phyloP scores from a whole-genome alignment of 495 filamentous ascomycete genomes.

The Xylaria acuta region DNA sequence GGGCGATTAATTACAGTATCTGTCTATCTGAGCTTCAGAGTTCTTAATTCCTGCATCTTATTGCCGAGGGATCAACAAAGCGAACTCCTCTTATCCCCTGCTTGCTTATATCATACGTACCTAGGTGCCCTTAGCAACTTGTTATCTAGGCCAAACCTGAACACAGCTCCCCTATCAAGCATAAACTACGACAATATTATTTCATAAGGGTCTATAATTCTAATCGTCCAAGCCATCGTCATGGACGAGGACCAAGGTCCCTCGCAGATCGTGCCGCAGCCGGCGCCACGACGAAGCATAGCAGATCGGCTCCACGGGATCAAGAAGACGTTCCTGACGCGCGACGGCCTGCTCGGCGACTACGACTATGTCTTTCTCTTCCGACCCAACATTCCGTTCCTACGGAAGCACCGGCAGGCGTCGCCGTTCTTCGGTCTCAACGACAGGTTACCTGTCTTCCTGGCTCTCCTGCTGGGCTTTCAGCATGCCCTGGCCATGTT shows the following conservation, averaged over 20 bases:
- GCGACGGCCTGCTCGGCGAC: constrained; percentile 77
- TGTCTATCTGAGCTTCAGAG: background rate
- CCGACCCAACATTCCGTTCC: constrained; percentile 82
- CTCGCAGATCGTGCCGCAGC: constrained; percentile 50
- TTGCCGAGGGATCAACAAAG: background rate
- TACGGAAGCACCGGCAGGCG: constrained; percentile 65
- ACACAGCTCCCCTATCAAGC: background rate
- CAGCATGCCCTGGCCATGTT: constrained; percentile 61
- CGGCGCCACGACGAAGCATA: constrained; percentile 40
- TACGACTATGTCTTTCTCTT: constrained; percentile 83
- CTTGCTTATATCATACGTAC: constrained; percentile 16
- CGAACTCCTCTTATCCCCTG: background rate
- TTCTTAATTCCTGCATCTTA: background rate
- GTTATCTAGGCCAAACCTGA: background rate
- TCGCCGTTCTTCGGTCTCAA: constrained; percentile 90
- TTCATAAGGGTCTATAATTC: background rate
- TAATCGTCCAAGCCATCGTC: background rate
- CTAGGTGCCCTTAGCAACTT: background rate
- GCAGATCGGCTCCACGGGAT: constrained; percentile 37
- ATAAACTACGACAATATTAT: background rate
- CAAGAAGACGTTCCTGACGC: constrained; percentile 53
- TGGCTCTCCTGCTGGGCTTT: constrained; percentile 66
- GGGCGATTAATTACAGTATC: background rate
- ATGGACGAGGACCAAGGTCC: constrained; percentile 53
- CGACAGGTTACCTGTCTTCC: constrained; percentile 78